Evolutionary conservation across 345 rosid genomes (phyloP).

Genomic region (Murraya koenigii): DNA sequence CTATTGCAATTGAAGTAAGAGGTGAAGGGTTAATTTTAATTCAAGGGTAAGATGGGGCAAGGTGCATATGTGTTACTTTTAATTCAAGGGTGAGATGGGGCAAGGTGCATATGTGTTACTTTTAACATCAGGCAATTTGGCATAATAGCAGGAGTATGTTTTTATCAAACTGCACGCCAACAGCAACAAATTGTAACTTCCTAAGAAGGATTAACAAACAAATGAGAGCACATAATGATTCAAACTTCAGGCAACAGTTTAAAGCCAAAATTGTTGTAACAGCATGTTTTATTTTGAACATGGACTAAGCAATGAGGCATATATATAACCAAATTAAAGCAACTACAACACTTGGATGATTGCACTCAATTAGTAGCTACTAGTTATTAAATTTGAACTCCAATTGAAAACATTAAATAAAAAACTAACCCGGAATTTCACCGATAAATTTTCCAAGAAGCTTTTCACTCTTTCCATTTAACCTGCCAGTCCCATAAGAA

Average conservation of each 20-base stretch:
- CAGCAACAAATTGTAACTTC: not conserved
- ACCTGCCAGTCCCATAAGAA: slow-evolving; percentile 84
- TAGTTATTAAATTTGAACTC: not conserved
- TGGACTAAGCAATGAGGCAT: not conserved
- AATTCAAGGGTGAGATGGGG: no score
- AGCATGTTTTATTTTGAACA: not conserved
- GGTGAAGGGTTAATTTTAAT: not conserved
- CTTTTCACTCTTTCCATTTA: slow-evolving; percentile 87
- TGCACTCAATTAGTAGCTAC: not conserved
- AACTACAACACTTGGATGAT: not conserved
- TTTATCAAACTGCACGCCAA: not conserved
- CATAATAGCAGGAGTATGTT: not conserved
- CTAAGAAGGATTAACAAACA: not conserved
- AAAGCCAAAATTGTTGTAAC: not conserved
- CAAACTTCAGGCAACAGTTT: not conserved
- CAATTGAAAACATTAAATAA: not conserved
- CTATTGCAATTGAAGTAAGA: not conserved
- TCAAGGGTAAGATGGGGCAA: no score
- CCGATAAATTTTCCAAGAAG: slow-evolving; percentile 80
- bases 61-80: not conserved
- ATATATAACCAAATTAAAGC: not conserved
- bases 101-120: not conserved
- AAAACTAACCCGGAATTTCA: slow-evolving; percentile 49
- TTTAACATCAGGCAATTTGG: not conserved
- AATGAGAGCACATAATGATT: not conserved